Conservation (phyloP, 805 yeast genomes). For the Wickerhamiella shivajii region DNA sequence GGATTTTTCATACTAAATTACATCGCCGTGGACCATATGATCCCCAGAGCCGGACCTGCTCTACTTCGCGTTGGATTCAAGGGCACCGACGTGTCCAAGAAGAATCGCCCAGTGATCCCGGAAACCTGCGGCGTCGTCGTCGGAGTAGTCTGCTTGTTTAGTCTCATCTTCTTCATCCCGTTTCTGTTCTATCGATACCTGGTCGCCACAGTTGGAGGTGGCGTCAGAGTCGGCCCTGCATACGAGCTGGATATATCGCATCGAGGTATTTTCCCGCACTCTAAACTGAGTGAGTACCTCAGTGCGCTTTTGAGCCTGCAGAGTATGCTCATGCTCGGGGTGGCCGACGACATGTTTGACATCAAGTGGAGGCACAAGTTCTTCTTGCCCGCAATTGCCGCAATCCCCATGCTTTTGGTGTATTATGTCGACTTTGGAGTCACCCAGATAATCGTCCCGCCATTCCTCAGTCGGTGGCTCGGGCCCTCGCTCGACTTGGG, state of each 20-base stretch:
- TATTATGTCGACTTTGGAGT: conserved; percentile 90
- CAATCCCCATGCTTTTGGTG: conserved; percentile 79
- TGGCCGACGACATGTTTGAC: conserved; percentile 90
- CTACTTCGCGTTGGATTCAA: conserved; percentile 43
- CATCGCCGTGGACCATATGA: conserved; percentile 10
- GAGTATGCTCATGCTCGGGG: conserved; percentile 70
- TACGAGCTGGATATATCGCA: conserved; percentile 6
- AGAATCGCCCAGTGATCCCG: conserved; percentile 60
- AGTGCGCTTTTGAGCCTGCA: conserved; percentile 74
- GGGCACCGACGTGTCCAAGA: conserved; percentile 74
- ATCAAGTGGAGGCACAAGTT: conserved; percentile 96
- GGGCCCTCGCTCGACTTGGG: conserved; percentile 55
- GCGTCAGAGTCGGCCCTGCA: conserved; percentile 34
- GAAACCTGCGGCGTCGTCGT: conserved; percentile 89
- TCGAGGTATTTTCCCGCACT: conserved; percentile 44
- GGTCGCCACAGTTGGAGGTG: conserved; percentile 44
- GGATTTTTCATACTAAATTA: conserved; percentile 15
- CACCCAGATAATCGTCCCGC: conserved; percentile 75
- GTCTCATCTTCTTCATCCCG: conserved; percentile 78
- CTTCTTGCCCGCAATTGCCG: conserved; percentile 86
- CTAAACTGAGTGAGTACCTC: conserved; percentile 66
- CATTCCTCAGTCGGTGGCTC: conserved; percentile 30
- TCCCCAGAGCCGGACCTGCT: conserved; percentile 17
- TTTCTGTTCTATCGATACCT: conserved; percentile 67
- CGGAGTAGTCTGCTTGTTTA: conserved; percentile 63